Percentiles rank a stretch among this genome's conserved stretches.
phyloP scores from a whole-genome alignment of 768 basidiomycete species.

The Lactarius tabidus region DNA sequence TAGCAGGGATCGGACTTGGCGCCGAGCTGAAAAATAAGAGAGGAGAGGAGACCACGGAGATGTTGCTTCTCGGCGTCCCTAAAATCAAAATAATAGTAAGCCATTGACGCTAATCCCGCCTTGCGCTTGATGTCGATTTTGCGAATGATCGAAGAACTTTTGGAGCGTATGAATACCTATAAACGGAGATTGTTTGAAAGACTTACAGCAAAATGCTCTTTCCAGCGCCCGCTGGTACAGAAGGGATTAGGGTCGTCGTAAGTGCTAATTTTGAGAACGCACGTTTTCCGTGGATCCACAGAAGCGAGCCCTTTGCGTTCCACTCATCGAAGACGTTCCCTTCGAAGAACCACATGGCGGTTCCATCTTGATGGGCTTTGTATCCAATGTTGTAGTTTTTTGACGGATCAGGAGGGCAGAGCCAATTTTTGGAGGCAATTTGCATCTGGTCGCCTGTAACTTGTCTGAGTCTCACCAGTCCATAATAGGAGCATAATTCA shows the following conservation, averaged over 20 bases:
- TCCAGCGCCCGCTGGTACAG: background rate
- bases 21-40: no score
- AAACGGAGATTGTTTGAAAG: background rate
- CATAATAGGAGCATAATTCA: no score
- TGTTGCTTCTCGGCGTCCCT: constrained; percentile 2
- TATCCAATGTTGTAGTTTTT: no score
- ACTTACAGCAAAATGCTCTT: constrained; percentile 6
- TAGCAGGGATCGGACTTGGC: no score
- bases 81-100: constrained; percentile 11
- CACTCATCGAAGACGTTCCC: no score
- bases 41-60: no score
- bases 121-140: background rate
- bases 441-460: background rate
- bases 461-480: background rate
- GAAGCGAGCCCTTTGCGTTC: no score
- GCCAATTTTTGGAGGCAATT: no score
- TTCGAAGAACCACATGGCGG: no score
- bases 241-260: background rate
- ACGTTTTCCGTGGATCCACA: no score
- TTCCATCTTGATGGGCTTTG: no score
- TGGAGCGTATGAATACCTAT: background rate
- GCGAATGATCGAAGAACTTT: constrained; percentile 2
- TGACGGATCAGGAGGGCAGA: no score
- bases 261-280: background rate
- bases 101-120: background rate